phyloP scores from a whole-genome alignment of 257 asterid species.

The Nemophila menziesii region DNA sequence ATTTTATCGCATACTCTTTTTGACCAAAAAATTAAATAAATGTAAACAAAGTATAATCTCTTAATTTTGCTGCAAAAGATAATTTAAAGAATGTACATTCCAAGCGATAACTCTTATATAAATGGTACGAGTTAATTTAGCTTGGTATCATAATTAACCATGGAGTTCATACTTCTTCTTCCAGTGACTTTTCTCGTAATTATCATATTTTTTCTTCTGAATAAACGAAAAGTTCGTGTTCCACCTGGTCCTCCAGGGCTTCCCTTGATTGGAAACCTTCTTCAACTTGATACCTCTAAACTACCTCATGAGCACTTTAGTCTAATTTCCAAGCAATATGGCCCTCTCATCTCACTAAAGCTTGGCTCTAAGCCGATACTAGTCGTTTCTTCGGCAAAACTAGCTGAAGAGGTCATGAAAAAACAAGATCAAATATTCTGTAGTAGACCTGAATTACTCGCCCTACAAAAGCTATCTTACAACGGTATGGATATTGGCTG shows the following conservation, averaged over 20 bases:
- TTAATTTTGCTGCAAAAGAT: no score
- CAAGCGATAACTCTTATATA: no score
- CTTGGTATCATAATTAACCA: no score
- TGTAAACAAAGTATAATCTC: no score
- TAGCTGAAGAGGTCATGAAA: not conserved
- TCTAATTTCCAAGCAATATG: not conserved
- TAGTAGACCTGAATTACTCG: not conserved
- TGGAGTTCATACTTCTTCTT: no score
- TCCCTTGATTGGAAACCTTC: conserved; percentile 1
- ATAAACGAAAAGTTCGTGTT: no score
- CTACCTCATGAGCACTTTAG: not conserved
- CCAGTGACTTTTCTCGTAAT: no score
- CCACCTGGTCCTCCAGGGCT: not conserved
- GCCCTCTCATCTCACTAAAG: not conserved
- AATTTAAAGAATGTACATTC: no score
- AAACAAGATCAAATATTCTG: not conserved
- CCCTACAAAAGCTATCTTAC: not conserved
- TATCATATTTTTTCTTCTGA: no score
- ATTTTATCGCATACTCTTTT: no score
- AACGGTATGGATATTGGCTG: not conserved
- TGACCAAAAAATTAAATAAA: no score
- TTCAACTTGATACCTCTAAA: not conserved
- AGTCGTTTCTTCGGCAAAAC: not conserved
- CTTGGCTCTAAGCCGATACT: conserved; percentile 1
- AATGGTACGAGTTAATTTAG: no score